phyloP scores from a whole-genome alignment of 2,329 filamentous ascomycete species.

The Diaporthe vexans region DNA sequence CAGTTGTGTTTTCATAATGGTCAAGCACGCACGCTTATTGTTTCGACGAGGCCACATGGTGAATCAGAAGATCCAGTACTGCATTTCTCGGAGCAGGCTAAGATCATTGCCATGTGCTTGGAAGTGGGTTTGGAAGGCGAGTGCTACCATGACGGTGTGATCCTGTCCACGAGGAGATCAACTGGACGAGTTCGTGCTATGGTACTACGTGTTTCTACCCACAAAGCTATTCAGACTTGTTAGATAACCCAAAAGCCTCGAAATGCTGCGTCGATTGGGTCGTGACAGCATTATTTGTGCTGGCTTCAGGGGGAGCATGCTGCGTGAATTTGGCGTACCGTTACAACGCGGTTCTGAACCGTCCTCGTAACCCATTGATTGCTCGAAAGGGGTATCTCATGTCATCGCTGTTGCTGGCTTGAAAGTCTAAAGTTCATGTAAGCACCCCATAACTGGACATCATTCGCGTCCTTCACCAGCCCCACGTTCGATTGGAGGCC shows the following conservation, averaged over 20 bases:
- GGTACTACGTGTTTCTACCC: neutral
- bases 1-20: neutral
- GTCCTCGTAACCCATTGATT: neutral
- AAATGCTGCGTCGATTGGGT: neutral
- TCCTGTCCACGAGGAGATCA: neutral
- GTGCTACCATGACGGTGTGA: neutral
- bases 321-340: neutral
- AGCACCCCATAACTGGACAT: neutral
- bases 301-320: neutral
- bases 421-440: neutral
- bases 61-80: neutral
- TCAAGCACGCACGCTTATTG: neutral
- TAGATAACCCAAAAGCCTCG: neutral
- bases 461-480: conserved; percentile 73
- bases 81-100: too few relatives aligned
- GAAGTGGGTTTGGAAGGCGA: neutral
- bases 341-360: neutral
- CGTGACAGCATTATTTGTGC: neutral
- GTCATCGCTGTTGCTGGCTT: conserved; percentile 22
- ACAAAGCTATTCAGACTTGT: neutral
- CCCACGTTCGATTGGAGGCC: conserved; percentile 92
- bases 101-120: neutral
- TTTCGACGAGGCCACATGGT: neutral
- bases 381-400: conserved; percentile 41
- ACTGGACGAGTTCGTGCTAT: neutral